Percentiles rank a stretch among this genome's conserved stretches.
Conservation (phyloP, 495 filamentous ascomycete species). For the Letharia columbiana region DNA sequence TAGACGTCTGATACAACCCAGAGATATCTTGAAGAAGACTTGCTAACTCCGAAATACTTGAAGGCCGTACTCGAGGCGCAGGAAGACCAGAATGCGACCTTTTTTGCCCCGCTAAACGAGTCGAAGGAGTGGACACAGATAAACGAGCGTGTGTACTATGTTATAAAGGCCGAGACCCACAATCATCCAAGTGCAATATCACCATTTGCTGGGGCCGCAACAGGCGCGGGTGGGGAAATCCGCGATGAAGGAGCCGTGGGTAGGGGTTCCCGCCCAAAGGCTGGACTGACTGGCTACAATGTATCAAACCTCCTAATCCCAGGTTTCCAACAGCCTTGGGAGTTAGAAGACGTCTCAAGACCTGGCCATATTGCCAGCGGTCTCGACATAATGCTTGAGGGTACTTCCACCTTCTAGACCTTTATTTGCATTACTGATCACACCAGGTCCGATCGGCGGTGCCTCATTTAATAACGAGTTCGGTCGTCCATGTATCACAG, state of each 20-base stretch:
- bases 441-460: conserved; percentile 63
- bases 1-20: not conserved
- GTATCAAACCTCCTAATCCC: conserved; percentile 91
- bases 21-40: not conserved
- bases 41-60: not conserved
- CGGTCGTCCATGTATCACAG: conserved; percentile 80
- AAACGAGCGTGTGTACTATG: conserved; percentile 79
- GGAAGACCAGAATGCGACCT: conserved; percentile 61
- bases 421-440: not conserved
- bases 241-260: conserved; percentile 92
- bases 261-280: conserved; percentile 84
- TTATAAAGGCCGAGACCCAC: conserved; percentile 74
- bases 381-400: conserved; percentile 94
- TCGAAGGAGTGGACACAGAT: conserved; percentile 80
- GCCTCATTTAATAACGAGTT: conserved; percentile 98
- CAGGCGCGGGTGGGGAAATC: conserved; percentile 82
- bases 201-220: conserved; percentile 74
- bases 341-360: conserved; percentile 70
- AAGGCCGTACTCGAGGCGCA: conserved; percentile 51
- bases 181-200: conserved; percentile 97
- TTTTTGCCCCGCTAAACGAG: conserved; percentile 78
- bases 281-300: conserved; percentile 84
- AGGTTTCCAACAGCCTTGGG: conserved; percentile 73
- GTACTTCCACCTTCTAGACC: not conserved
- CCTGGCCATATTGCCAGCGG: conserved; percentile 86